Base-by-base conservation (phyloP, 495 filamentous ascomycete genomes). In the Thozetella sp. region DNA sequence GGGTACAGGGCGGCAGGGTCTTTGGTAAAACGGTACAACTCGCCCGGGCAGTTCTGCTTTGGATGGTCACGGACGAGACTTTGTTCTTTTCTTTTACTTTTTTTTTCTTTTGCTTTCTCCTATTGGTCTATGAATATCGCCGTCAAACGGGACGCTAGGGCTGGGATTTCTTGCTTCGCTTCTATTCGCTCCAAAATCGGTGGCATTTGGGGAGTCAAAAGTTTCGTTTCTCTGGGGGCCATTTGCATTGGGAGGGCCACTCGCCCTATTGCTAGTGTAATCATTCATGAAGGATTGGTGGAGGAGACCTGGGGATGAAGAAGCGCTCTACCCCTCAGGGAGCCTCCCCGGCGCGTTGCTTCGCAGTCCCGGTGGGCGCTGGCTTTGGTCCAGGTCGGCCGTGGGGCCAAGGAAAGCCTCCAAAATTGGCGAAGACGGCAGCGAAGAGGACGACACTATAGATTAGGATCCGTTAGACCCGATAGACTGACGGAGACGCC, bases 401-500 rank as follows among this genome's bases (percentile, higher is more conserved):
- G 6, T 37, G 6, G 30, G 30, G 30, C 15, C 15, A 6, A 6
- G 6, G 30, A 6, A 15, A 37, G 22, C 37, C 50, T 30, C 25
- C 23, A 6, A 22, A 53, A n/a, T 24, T 26, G 53, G 45, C 19
- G 50, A n/a, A 3, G 10, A 37, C 15, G 24, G 9, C 22, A 55
- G 22, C 19, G 3, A 30, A 19, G 15, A 51, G 51, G 54, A 24
- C 3, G 23, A 0, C 13, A 43, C 24, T 43, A 40, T 66, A 68
- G 63, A 70, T 37, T 40, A 37, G 61, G 22, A 53, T 59, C 61
- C 59, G 63, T 58, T 68, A 68, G 63, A 68, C 6, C 25, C 43
- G 64, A 70, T 70, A 70, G 65, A 71, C 55, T 57, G 62, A 64
- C 57, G 57, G 63, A 48, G 61, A 61, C 46, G 25, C 51, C 27